These are phyloP conservation scores for Typha latifolia DNA, from an alignment of 176 grass and related monocot genomes.

Conservation along the genomic window DNA sequence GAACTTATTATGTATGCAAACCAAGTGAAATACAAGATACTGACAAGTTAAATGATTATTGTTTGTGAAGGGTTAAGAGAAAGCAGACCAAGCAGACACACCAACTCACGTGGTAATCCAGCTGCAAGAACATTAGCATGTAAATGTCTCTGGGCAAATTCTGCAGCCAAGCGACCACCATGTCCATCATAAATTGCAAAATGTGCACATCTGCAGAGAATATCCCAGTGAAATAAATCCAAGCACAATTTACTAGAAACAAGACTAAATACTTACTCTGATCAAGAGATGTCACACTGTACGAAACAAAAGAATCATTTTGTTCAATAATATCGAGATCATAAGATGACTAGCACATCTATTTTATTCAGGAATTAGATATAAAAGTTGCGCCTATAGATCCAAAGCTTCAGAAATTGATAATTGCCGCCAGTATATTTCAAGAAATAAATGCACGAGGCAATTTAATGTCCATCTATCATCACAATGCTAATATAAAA, in stretches of 20 bases:
- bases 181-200: slow-evolving; percentile 90
- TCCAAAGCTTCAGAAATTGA: too few relatives aligned
- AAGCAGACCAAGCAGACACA: slow-evolving; percentile 62
- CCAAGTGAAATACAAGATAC: slow-evolving; percentile 1
- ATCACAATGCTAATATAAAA: background rate
- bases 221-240: slow-evolving; percentile 1
- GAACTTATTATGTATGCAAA: too few relatives aligned
- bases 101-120: slow-evolving; percentile 99
- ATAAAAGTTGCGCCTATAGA: too few relatives aligned
- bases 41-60: background rate
- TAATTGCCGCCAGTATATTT: too few relatives aligned
- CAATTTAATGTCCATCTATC: too few relatives aligned
- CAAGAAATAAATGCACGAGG: too few relatives aligned
- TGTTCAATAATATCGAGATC: too few relatives aligned
- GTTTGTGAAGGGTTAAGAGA: background rate
- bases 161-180: slow-evolving; percentile 64
- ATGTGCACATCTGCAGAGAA: slow-evolving; percentile 52
- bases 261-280: background rate
- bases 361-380: too few relatives aligned
- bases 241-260: background rate
- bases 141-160: slow-evolving; percentile 75
- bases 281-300: background rate
- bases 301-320: background rate
- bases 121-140: slow-evolving; percentile 66
- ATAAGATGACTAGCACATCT: too few relatives aligned